These are phyloP conservation scores for Trypethelium eluteriae DNA, from an alignment of 495 filamentous ascomycete genomes.

Conservation along the genomic window DNA sequence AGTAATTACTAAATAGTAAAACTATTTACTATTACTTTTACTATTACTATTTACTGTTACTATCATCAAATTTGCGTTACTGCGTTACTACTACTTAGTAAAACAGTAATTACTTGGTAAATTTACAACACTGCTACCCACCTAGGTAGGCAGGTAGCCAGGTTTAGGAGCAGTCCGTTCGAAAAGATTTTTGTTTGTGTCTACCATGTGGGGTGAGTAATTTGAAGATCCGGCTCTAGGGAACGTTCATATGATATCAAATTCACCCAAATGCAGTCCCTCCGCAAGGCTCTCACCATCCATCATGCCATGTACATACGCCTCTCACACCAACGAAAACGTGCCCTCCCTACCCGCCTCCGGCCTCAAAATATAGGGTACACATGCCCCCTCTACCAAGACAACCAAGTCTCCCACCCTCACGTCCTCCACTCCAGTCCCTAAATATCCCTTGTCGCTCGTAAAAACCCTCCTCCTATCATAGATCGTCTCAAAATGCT, in stretches of 20 bases:
- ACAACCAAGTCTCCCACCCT: background rate
- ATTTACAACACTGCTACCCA: too few relatives aligned
- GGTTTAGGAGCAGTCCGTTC: too few relatives aligned
- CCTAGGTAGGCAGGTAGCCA: too few relatives aligned
- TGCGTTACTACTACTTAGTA: too few relatives aligned
- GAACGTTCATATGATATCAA: background rate
- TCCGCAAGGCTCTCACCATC: background rate
- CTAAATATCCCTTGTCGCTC: background rate
- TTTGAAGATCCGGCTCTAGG: background rate
- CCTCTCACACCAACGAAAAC: background rate
- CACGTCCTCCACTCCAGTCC: background rate
- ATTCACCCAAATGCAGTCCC: background rate
- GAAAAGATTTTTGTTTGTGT: too few relatives aligned
- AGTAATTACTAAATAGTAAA: too few relatives aligned
- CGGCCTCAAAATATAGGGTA: constrained; percentile 3
- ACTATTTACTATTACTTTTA: too few relatives aligned
- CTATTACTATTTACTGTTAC: too few relatives aligned
- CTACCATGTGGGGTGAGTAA: background rate
- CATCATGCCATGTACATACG: constrained; percentile 12
- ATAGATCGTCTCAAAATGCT: constrained; percentile 3
- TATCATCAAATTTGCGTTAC: too few relatives aligned
- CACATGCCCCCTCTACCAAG: background rate
- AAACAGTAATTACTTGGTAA: too few relatives aligned
- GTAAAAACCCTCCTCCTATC: constrained; percentile 5
- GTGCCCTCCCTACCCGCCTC: background rate